Base-by-base conservation (phyloP, 495 filamentous ascomycete species). In the Daldinia bambusicola region DNA sequence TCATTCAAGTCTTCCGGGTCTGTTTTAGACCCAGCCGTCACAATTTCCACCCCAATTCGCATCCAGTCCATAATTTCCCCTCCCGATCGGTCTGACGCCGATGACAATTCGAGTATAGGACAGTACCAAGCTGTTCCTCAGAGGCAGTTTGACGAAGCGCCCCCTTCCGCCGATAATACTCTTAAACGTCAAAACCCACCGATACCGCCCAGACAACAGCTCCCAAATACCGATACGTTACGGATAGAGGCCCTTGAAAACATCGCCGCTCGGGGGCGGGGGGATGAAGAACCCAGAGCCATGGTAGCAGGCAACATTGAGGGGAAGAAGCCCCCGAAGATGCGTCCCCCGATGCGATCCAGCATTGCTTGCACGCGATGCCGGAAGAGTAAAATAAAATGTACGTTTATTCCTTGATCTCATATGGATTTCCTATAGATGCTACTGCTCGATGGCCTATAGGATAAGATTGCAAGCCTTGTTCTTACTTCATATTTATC, bases 331-430 rank as follows among this genome's bases (percentile, higher is more conserved):
- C 81, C 83, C 38, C 64, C 76, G 45, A 85, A 84, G 74, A 82
- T 80, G 80, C 81, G 82, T 34, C 70, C 79, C 18, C 82, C 83
- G n/a, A 90, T 93, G 88, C 85, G 92, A 60, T 93, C 91, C 55
- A 92, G 89, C 69, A 93, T 95, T 69, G 92, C 92, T 68, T 95
- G 92, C 79, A 85, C 86, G 65, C 85, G 89, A 56, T 95, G 92
- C 81, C 87, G 92, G 61, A 89, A 90, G 76, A 92, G 89, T 78
- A 95, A 95, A 77, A 91, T 94, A 78, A 95, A 94, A 82, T 87
- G 85, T 73, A 66, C 12, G 70, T 68, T 60, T 36, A 61, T 7
- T 55, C 20, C 41, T 30, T 26, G 14, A 30, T 36, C 34, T 36
- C 34, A 1, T 36, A 36, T 36, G 5, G 34, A 32, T 36, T 36